Base-by-base conservation (phyloP, 1,284 basidiomycete genomes). In the Cutaneotrichosporon sp. region DNA sequence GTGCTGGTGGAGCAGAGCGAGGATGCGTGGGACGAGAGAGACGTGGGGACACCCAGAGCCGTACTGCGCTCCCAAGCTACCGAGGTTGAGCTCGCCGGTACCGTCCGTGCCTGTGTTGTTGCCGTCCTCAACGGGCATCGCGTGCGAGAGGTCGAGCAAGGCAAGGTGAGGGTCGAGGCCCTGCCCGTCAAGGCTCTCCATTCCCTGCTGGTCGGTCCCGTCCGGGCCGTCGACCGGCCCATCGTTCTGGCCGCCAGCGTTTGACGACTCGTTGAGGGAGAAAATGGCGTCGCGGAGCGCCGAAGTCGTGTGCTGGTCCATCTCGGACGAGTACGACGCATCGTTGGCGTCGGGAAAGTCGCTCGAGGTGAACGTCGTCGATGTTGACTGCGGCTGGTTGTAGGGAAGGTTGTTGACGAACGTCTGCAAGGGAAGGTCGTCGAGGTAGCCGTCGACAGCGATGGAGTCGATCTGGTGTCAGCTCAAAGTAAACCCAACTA, bases 241-340 rank as follows among this genome's bases (percentile, higher is more conserved):
- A 8, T 71, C 70, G 22, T 62, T 65, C 46, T 66, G 66, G 10
- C 32, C 60, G 5, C 62, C 73, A 36, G 66, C 66, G 18, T 67
- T 64, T 16, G 67, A 66, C 32, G 74, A 76, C 62, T 78, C 76
- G 69, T 78, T 76, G 22, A 80, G 70, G n/a, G 75, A 76, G 70
- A 80, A 80, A 58, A 80, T 80, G 62, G 78, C 78, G 56, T 80
- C 78, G 34, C 78, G 74, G 5, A 80, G 69, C 3, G 78, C 78
- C 6, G 78, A 80, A 0, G 77, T 79, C 31, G 78, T 77, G 66
- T 80, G 78, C 64, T 76, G 76, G 60, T 80, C 78, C 73, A 78
- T 80, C 60, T 78, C 78, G 26, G 70, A 65, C 4, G 72, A 69
- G 70, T 75, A 76, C 18, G 67, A 59, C 56, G 69, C 68, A 46